A percentile compares a stretch with the other conserved stretches of the same genome.
These are phyloP conservation scores for Podaxis pistillaris DNA, from an alignment of 768 basidiomycete genomes.

Conservation along the genomic window DNA sequence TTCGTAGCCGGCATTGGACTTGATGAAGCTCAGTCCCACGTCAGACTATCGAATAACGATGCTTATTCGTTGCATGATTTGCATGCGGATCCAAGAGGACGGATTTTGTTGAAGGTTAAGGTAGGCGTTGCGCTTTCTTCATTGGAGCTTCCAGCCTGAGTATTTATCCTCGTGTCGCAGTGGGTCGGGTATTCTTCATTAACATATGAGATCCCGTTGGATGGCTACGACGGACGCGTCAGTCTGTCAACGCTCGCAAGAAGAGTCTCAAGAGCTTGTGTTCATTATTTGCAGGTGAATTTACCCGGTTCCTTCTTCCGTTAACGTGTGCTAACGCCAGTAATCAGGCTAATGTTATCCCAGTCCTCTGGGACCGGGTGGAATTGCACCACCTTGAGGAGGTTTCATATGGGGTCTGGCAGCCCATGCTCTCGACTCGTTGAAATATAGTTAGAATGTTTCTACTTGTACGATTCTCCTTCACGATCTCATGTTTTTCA, in stretches of 20 bases:
- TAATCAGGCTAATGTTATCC: slow-evolving; percentile 63
- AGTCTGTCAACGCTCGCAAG: slow-evolving; percentile 67
- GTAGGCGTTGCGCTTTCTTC: slow-evolving; percentile 33
- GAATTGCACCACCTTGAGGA: slow-evolving; percentile 73
- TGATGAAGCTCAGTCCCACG: slow-evolving; percentile 65
- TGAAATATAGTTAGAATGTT: slow-evolving; percentile 21
- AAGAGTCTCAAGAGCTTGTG: slow-evolving; percentile 66
- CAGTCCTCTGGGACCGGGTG: slow-evolving; percentile 66
- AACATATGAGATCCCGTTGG: slow-evolving; percentile 74
- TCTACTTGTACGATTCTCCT: too few species aligned
- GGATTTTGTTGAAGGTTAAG: slow-evolving; percentile 61
- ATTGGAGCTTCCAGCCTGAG: neutral
- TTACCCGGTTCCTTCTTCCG: slow-evolving; percentile 1
- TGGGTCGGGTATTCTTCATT: slow-evolving; percentile 71
- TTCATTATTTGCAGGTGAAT: slow-evolving; percentile 70
- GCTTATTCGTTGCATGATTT: slow-evolving; percentile 64
- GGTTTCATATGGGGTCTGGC: slow-evolving; percentile 66
- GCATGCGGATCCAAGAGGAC: slow-evolving; percentile 57
- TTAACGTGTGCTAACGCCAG: neutral
- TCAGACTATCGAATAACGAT: slow-evolving; percentile 59
- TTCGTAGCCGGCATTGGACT: slow-evolving; percentile 65
- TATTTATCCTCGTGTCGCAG: slow-evolving; percentile 29
- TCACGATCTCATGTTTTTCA: neutral
- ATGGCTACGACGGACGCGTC: slow-evolving; percentile 62
- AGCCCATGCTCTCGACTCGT: slow-evolving; percentile 58